Conservation (phyloP, 495 filamentous ascomycete genomes). For the Cudoniella acicularis region DNA sequence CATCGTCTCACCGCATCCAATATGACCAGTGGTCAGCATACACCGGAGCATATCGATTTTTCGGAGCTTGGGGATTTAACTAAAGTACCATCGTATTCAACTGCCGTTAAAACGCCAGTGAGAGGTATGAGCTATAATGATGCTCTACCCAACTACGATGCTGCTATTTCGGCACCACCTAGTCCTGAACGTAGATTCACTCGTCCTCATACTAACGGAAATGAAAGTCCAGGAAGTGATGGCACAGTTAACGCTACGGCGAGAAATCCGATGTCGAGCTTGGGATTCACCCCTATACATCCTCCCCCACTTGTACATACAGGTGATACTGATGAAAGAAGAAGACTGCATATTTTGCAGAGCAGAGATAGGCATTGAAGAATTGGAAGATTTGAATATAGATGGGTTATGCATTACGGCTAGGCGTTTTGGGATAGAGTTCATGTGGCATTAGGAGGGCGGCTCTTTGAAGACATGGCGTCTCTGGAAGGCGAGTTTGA, state of each 20-base stretch:
- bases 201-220: not conserved
- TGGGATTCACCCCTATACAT: slow-evolving; percentile 21
- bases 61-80: slow-evolving; percentile 59
- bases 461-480: not conserved
- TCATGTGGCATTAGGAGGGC: not conserved
- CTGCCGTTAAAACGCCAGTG: slow-evolving; percentile 61
- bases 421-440: not conserved
- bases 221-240: not conserved
- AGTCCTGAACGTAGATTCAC: slow-evolving; percentile 24
- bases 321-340: slow-evolving; percentile 14
- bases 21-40: slow-evolving; percentile 47
- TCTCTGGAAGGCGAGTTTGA: not conserved
- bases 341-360: slow-evolving; percentile 19
- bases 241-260: not conserved
- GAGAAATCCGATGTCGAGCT: slow-evolving; percentile 6
- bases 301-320: slow-evolving; percentile 8
- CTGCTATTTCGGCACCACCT: slow-evolving; percentile 36
- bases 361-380: slow-evolving; percentile 7
- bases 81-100: slow-evolving; percentile 77
- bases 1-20: slow-evolving; percentile 16
- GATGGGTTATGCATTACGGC: not conserved
- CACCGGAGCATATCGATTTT: slow-evolving; percentile 61
- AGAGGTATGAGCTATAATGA: slow-evolving; percentile 40
- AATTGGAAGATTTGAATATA: not conserved
- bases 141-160: slow-evolving; percentile 50